Evolutionary conservation across 148 eudicot genomes (phyloP), one percentile per base, ranked within the genome.

Genomic region (Arbutus unedo): DNA sequence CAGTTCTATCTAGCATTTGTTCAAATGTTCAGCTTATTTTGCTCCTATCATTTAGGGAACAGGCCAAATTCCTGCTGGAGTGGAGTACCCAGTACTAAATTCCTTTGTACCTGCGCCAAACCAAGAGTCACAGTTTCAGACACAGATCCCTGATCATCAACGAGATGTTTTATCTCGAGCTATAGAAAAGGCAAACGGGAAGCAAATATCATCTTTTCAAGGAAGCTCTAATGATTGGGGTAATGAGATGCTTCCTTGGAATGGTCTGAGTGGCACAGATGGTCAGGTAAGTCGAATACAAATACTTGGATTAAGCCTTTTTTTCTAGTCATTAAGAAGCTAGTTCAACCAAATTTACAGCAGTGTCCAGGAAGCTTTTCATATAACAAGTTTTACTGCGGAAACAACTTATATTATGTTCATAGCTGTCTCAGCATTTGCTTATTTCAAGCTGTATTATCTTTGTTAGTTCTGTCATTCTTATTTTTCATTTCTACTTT

Each of bases 271-370:
- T 43, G 73, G 51, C 77, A 80, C 70, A 60, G 54, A 44, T 79
- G 56, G 6, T n/a, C 73, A 60, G 84, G 89, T 85, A n/a, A 82
- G 89, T 82, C n/a, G 15, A 56, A 78, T 66, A 44, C 50, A 18
- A 78, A 18, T 31, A 16, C 67, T 56, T 78, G 14, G 51, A 57
- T 66, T 31, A 21, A n/a, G 67, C 67, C 7, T 21, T 21, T 62
- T 21, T 21, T 62, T 8, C 44, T 66, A 31, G 38, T 11, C 43
- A 57, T 43, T 57, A 45, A 78, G 18, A 15, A 10, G 18, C 44
- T 78, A 47, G 51, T 78, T 44, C 49, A 50, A 55, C 70, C 56
- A 74, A 77, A 77, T 38, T 23, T 53, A 16, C 11, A 9, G 38
- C 15, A 18, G 50, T 75, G 78, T 23, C 56, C 38, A 10, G 21